Base-by-base conservation (phyloP, 176 grass and related monocot species). In the Oryza punctata region DNA sequence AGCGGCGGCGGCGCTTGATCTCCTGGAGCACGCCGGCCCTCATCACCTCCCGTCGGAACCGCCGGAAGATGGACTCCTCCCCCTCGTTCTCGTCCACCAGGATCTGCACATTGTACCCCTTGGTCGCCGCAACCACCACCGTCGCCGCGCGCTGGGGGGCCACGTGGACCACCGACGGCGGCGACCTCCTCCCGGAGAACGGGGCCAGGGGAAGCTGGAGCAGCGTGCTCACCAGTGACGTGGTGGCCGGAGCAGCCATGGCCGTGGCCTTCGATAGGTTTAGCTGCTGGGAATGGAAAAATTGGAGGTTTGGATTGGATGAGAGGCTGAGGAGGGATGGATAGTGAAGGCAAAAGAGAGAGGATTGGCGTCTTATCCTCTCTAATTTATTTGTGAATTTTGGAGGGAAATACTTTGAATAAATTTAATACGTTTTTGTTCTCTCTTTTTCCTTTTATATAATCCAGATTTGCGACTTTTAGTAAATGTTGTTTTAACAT, bases 31-130 rank as follows among this genome's bases (percentile, higher is more conserved):
- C 66, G 21, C 96, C 93, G 38, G 93, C 85, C 65, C 46, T 90
- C 78, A 92, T 88, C 67, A 98, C 93, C 89, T 98, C 93, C 61
- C 93, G 80, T 82, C 91, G 88, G 91, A 98, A 98, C 69, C 85
- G 77, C 64, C 91, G 80, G 79, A 98, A 78, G 65, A 92, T 85
- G 61, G 88, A 84, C 37, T 98, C 93, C 59, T 89, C 83, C 16
- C 93, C 81, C 61, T 94, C 96, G 82, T 88, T 87, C 47, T 99
- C 96, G 63, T 95, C 96, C 65, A 99, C 90, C 30, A 94, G 33
- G 77, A 99, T 85, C 89, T 96, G 93, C 76, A 96, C 96, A 81
- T 99, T 95, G 82, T 87, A 99, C 12, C 89, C 91, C 63, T 73
- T 76, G 10, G 84, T 35, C 33, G 33, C 69, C 19, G 88, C 88